Evolutionary conservation across 176 grass and related monocot genomes (phyloP), one percentile per base, ranked within the genome.

Genomic region (Miscanthus lutarioriparius): DNA sequence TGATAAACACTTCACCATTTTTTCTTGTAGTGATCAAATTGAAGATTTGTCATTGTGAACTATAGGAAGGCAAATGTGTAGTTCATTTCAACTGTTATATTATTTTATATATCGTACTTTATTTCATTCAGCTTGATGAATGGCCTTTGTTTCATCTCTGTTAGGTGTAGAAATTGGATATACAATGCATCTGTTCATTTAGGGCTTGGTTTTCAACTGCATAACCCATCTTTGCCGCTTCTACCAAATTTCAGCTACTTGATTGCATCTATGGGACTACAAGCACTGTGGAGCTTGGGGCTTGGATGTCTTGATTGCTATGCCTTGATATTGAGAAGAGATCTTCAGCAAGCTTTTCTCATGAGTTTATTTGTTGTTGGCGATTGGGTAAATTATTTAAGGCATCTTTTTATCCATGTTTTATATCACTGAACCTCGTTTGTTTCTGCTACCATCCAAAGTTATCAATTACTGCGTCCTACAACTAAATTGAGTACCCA

Each of bases 351-450:
- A 78, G 76, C 89, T 86, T 70, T 93, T 84, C 87, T 98, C 15
- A 59, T 98, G 85, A 95, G 91, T 85, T 86, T 95, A 83, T 98
- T 98, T 79, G 89, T 98, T 22, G 92, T 98, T 65, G 91, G 95
- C 4, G 92, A 97, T 39, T 97, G 92, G 92, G 92, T 97, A 94
- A 90, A 74, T n/a, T 38, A 2, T 75, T 65, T 35, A 6, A 32
- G 8, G 28, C 58, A 19, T 20, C 63, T 67, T 43, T 47, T 65
- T 73, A 7, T 32, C 20, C 20, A 48, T 79, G 8, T 19, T 43
- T 53, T 70, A 22, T 66, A 27, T 72, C 8, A 48, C 59, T 66
- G 7, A 33, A 35, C 14, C 2, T 77, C 0, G 28, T 53, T 37
- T 75, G 22, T 56, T 70, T 45, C 33, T 39, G 26, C 27, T 41